Evolutionary conservation across 2,329 filamentous ascomycete species (phyloP).

Genomic region (Arthrobotrys conoides): DNA sequence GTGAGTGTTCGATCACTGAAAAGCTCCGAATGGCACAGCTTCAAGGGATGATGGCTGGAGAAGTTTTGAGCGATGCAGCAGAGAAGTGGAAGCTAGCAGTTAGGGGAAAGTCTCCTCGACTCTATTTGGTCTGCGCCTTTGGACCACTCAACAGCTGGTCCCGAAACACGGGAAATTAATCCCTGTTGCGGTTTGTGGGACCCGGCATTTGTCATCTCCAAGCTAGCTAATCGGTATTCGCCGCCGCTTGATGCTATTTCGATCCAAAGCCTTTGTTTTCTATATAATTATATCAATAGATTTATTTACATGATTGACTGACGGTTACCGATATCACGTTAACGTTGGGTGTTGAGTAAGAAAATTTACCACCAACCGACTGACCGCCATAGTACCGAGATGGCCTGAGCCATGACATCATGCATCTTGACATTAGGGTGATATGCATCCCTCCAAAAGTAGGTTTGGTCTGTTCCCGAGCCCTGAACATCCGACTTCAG

Average conservation of each 20-base stretch:
- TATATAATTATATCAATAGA: no score
- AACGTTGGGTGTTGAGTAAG: neutral
- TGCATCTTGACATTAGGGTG: slow-evolving; percentile 56
- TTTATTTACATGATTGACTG: neutral
- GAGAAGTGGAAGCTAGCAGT: neutral
- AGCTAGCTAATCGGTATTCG: no score
- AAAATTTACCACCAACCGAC: slow-evolving; percentile 41
- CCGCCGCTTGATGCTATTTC: no score
- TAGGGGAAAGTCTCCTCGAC: neutral
- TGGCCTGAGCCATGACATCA: slow-evolving; percentile 55
- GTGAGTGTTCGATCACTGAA: no score
- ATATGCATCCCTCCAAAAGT: slow-evolving; percentile 55
- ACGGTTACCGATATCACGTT: no score
- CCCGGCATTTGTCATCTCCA: slow-evolving; percentile 11
- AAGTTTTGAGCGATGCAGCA: neutral
- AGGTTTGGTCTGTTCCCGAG: slow-evolving; percentile 34
- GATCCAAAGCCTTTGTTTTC: no score
- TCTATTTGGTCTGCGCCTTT: no score
- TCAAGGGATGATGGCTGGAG: neutral
- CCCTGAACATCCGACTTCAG: slow-evolving; percentile 34
- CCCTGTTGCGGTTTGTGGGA: slow-evolving; percentile 23
- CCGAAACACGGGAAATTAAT: slow-evolving; percentile 10
- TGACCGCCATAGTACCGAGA: slow-evolving; percentile 37
- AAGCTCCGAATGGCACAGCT: neutral
- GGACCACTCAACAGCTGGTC: slow-evolving; percentile 4